A percentile compares a stretch with the other conserved stretches of the same genome.
Evolutionary conservation across 257 asterid species (phyloP).

Genomic region (Solanum lycopersicoides): DNA sequence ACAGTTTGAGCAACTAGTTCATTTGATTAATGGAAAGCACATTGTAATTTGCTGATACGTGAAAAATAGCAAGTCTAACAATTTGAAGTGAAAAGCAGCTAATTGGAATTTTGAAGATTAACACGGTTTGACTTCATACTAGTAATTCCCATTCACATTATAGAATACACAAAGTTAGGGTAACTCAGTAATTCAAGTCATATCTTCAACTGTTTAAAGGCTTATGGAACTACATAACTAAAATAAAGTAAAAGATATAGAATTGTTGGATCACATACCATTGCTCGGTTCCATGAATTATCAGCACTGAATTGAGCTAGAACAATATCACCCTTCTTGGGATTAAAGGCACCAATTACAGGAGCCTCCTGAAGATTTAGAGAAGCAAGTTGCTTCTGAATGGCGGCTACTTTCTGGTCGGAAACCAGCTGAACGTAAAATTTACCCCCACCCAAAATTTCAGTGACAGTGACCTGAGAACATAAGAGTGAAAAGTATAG

Average conservation of each 20-base stretch:
- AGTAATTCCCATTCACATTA: not conserved
- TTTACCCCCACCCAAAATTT: constrained; percentile 85
- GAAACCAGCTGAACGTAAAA: constrained; percentile 74
- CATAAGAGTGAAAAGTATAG: not conserved
- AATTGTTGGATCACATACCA: constrained; percentile 38
- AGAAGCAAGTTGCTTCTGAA: constrained; percentile 79
- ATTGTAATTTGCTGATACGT: not conserved
- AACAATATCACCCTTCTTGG: constrained; percentile 79
- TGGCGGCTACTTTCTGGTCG: constrained; percentile 75
- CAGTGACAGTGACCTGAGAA: constrained; percentile 71
- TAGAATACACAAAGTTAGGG: not conserved
- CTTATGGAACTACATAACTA: not conserved
- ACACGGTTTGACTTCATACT: not conserved
- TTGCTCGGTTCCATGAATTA: constrained; percentile 97
- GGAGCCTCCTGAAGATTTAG: constrained; percentile 81
- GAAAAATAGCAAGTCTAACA: not conserved
- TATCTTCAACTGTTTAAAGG: not conserved
- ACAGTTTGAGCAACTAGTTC: not conserved
- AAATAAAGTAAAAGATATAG: not conserved
- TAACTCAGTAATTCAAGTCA: not conserved
- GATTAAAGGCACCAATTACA: constrained; percentile 72
- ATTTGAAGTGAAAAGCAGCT: not conserved
- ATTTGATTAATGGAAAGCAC: not conserved
- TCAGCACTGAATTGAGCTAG: constrained; percentile 85
- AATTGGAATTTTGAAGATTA: not conserved